Base-by-base conservation (phyloP, 2,329 filamentous ascomycete genomes). In the Paraconiothyrium sp. region DNA sequence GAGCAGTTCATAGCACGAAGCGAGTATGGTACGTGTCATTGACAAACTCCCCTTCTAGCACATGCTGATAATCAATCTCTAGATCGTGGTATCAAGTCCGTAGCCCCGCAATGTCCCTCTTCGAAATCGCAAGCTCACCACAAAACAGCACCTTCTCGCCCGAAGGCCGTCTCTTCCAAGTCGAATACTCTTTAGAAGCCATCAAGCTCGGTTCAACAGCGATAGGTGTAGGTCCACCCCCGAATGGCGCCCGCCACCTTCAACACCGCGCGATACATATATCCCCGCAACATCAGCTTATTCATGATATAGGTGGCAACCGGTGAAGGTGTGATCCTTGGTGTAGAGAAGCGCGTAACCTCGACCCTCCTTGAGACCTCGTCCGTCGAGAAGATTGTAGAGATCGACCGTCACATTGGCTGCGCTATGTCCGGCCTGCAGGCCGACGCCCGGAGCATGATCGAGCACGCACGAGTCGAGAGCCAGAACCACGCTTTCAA, bases 151-250 rank as follows among this genome's bases (percentile, higher is more conserved):
- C 95, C 88, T 99, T 99, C 89, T 99, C 95, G 74, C 95, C 95
- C 64, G 95, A 99, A 88, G 95, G 95, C 77, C 95, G 95, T 83
- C 92, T 99, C 81, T 99, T 99, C 88, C 95, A 99, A 86, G 95
- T 99, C 85, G 95, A 99, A 91, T 99, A 99, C 89, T 98, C 95
- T 63, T 91, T 99, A 81, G 95, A 99, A 86, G 95, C 95, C 82
- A 99, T 99, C 89, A 99, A 99, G 86, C 92, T 98, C 71, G 95
- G 95, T 72, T 97, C 92, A 75, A 99, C 95, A 72, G 95, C 95
- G 78, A 99, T 99, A 84, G 95, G 95, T 74, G 94, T 89, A 85
- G 63, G 83, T 79, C 47, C 56, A 35, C 37, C 57, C 27, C 48
- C 22, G 22, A 24, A 55, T 43, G 4, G 16, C 27, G 27, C 20